phyloP scores from a whole-genome alignment of 208 protist genomes.

The Tetramitus jugosus region DNA sequence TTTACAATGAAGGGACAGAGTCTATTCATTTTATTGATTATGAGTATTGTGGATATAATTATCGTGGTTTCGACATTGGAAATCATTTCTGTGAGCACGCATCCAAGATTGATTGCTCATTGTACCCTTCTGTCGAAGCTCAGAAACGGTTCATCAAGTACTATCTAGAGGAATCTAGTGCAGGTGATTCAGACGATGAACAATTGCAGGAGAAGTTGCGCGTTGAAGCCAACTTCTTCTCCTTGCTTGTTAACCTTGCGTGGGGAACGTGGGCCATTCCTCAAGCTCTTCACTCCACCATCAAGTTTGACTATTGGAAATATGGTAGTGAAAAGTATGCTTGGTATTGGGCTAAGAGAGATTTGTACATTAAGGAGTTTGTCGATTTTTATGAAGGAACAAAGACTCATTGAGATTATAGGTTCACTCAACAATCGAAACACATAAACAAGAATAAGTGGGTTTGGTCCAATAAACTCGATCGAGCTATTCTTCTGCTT shows the following conservation, averaged over 20 bases:
- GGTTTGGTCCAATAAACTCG: no score
- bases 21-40: conserved; percentile 77
- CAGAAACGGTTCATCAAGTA: conserved; percentile 55
- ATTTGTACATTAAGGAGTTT: no score
- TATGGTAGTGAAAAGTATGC: neutral
- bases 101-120: conserved; percentile 55
- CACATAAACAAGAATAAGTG: no score
- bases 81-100: conserved; percentile 83
- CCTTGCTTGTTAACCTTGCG: neutral
- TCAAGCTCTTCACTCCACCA: neutral
- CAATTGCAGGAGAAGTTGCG: no score
- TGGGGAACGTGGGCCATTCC: neutral
- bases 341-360: neutral
- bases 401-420: no score
- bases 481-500: no score
- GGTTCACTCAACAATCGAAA: no score
- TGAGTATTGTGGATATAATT: conserved; percentile 74
- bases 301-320: conserved; percentile 9
- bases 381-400: no score
- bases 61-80: conserved; percentile 68
- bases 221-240: no score
- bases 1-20: neutral
- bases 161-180: no score
- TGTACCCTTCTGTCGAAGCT: conserved; percentile 62
- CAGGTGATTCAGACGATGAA: no score